A percentile compares a stretch with the other conserved stretches of the same genome.
Evolutionary conservation across 75 land plant species (phyloP).

Genomic region (Sequoia sempervirens): DNA sequence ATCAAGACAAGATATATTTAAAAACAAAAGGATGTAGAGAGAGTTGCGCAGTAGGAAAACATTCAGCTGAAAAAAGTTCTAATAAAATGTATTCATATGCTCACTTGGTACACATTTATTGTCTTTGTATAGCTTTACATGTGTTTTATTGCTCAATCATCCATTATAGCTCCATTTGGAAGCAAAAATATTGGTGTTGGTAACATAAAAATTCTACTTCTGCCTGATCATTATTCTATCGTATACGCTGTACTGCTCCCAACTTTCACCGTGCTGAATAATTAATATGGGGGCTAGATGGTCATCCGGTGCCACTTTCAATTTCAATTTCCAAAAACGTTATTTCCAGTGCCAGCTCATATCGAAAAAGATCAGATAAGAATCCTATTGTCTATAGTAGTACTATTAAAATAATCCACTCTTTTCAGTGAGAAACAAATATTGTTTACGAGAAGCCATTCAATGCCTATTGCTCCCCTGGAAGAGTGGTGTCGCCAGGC

Average conservation of each 20-base stretch:
- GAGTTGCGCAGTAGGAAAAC: neutral
- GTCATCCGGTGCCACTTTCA: neutral
- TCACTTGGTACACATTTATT: neutral
- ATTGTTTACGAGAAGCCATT: neutral
- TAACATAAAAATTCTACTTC: neutral
- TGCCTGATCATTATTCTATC: neutral
- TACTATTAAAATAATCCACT: neutral
- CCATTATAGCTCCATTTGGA: neutral
- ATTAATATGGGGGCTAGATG: neutral
- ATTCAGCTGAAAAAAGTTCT: too few species aligned
- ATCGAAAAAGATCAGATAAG: neutral
- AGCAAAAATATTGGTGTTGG: neutral
- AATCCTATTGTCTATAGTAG: neutral
- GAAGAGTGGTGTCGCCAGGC: slow-evolving; percentile 89
- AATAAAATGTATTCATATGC: neutral
- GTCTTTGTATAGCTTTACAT: neutral
- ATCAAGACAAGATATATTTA: neutral
- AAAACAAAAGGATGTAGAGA: too few species aligned
- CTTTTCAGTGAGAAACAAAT: neutral
- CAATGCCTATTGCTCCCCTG: slow-evolving; percentile 65
- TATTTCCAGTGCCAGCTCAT: neutral
- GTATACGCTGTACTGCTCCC: neutral
- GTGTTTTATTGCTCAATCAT: neutral
- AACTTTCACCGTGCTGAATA: neutral
- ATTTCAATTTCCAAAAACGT: neutral